phyloP scores from a whole-genome alignment of 306 rosid genomes.

The Senna siamea region DNA sequence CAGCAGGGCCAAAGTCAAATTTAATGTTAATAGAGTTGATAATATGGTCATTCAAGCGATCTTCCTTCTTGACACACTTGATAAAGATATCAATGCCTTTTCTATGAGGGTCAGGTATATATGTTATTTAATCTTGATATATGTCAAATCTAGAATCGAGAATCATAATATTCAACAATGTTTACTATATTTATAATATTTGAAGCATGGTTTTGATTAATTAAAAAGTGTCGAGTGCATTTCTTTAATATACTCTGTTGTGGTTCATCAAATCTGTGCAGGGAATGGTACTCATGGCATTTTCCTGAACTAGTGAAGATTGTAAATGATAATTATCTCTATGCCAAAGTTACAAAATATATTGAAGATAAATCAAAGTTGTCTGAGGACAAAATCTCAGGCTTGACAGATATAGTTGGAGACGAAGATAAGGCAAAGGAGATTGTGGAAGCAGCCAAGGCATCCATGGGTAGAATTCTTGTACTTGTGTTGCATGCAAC shows the following conservation, averaged over 20 bases:
- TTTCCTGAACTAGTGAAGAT: constrained; percentile 97
- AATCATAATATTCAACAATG: not conserved
- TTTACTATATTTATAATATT: not conserved
- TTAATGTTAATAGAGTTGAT: constrained; percentile 94
- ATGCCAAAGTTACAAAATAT: constrained; percentile 75
- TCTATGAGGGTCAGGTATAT: constrained; percentile 91
- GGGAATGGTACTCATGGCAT: constrained; percentile 99
- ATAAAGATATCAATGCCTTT: constrained; percentile 89
- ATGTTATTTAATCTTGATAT: not conserved
- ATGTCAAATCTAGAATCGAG: not conserved
- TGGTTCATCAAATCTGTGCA: constrained; percentile 37
- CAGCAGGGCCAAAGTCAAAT: constrained; percentile 97
- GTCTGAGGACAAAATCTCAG: constrained; percentile 68
- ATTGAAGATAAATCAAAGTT: constrained; percentile 81
- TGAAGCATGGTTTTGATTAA: not conserved
- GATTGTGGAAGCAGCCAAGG: constrained; percentile 91
- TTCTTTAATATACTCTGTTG: not conserved
- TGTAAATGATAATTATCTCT: constrained; percentile 85
- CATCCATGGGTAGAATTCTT: constrained; percentile 72
- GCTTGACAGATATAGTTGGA: constrained; percentile 73
- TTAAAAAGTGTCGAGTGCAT: not conserved
- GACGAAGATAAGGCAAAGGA: constrained; percentile 91
- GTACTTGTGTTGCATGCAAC: not conserved
- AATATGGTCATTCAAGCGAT: constrained; percentile 99
- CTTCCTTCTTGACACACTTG: constrained; percentile 92